Evolutionary conservation across 352 stramenopile genomes (phyloP), one percentile per base, ranked within the genome.

Genomic region (Albugo laibachii): DNA sequence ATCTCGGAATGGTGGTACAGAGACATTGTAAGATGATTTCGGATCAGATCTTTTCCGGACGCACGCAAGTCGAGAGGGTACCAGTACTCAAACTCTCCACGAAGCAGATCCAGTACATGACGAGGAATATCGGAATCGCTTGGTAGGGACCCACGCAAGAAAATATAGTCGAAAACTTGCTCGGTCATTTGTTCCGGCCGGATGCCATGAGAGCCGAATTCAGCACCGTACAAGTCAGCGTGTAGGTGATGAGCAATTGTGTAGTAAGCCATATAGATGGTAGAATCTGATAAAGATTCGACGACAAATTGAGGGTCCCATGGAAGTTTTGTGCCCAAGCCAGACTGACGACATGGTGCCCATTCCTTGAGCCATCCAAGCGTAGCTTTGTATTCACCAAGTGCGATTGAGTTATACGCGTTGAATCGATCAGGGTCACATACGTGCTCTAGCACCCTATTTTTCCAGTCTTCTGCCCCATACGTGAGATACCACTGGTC

Each of bases 251-350:
- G 93, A 5, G 94, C 87, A 54, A 99, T 98, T 11, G 95, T 98
- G 65, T 99, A 99, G 68, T 98, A 99, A 21, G 96, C 93, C 96
- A 99, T 99, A 76, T 99, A 99, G 55, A 99, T 99, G 14, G 96
- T 99, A 66, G 86, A 98, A 63, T 99, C 96, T 21, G 93, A 98
- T 31, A 99, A 82, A 40, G 85, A 98, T 66, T 99, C 96, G 42
- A 99, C 98, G 15, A 99, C 92, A 62, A 97, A 99, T 54, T 96
- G 65, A 8, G 82, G 75, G 70, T 99, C 96, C 96, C 96, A 99
- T 11, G 96, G 96, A 40, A 99, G 71, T 62, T 89, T 88, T 43
- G 78, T 91, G 40, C 75, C 96, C 13, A 99, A 73, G 35, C 96
- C 96, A 56, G 97, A 97, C 55, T 97, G 91, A 47, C 95, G 82